Base-by-base conservation (phyloP, 2,329 filamentous ascomycete species). In the Graphilbum fragrans region DNA sequence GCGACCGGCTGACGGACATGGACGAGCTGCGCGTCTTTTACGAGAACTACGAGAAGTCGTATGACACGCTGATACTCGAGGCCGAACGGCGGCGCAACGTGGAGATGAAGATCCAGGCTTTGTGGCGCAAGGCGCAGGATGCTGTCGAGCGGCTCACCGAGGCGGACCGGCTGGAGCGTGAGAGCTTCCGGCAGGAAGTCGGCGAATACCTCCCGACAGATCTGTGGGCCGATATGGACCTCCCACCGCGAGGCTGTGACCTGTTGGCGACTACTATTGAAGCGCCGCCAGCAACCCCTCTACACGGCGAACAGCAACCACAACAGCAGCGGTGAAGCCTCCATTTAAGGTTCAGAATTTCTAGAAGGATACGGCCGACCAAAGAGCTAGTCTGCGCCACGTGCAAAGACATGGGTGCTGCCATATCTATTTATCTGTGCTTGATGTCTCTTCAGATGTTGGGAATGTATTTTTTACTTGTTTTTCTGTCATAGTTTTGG, bases 121-220 rank as follows among this genome's bases (percentile, higher is more conserved):
- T 94, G 21, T 82, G 87, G 54, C 75, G 74, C 45, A 87, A 88
- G 52, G 85, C 90, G 1, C 77, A 80, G 55, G 77, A 81, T 44
- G 81, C 80, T 50, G 70, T 95, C 9, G 79, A 88, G 45, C 78
- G 76, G 54, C 65, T 96, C 10, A 77, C 83, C 46, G 74, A 84
- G 12, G 68, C 76, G 12, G 92, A 98, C 57, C 66, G 74, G 42
- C 68, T 67, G 33, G 78, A 86, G 47, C 71, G 92, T 31, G 82
- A 93, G 48, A 66, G 72, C 1, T 96, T 98, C 58, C 74, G 83
- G 27, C 69, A 80, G 22, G 82, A 94, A 35, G 80, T 92, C 12
- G 88, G 87, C 8, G 86, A 93, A 48, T 94, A 79, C 55, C 62
- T 98, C 11, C 92, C 92, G 0, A 80, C 81, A 0, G 87, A 95